phyloP scores from a whole-genome alignment of 148 eudicot genomes.

The Talinum fruticosum region DNA sequence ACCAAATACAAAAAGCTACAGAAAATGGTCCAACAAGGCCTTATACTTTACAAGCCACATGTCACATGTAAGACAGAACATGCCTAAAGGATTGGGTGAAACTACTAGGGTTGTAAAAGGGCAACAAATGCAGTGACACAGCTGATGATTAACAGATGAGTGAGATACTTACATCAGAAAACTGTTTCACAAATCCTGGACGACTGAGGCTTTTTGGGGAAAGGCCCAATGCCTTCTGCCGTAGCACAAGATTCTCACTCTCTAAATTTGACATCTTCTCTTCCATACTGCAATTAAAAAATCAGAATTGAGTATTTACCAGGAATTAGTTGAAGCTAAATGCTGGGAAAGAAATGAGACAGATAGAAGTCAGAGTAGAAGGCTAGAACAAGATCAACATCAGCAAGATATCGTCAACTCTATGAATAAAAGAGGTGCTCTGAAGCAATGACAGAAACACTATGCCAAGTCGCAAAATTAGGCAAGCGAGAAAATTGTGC shows the following conservation, averaged over 20 bases:
- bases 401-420: background rate
- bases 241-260: constrained; percentile 81
- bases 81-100: background rate
- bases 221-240: constrained; percentile 68
- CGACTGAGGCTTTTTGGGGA: constrained; percentile 67
- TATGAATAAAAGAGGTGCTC: background rate
- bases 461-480: background rate
- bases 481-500: background rate
- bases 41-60: background rate
- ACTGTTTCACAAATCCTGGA: constrained; percentile 52
- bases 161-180: constrained; percentile 64
- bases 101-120: background rate
- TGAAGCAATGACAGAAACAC: background rate
- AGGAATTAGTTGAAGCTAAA: background rate
- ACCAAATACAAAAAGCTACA: no score
- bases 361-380: background rate
- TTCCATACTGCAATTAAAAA: constrained; percentile 54
- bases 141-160: background rate
- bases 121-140: background rate
- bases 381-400: background rate
- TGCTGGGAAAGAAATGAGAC: background rate
- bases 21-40: background rate
- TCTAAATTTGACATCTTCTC: constrained; percentile 78
- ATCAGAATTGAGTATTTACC: background rate
- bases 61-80: background rate